Evolutionary conservation across 192 early-diverging fungal species (phyloP).

Genomic region (Mortierella claussenii): DNA sequence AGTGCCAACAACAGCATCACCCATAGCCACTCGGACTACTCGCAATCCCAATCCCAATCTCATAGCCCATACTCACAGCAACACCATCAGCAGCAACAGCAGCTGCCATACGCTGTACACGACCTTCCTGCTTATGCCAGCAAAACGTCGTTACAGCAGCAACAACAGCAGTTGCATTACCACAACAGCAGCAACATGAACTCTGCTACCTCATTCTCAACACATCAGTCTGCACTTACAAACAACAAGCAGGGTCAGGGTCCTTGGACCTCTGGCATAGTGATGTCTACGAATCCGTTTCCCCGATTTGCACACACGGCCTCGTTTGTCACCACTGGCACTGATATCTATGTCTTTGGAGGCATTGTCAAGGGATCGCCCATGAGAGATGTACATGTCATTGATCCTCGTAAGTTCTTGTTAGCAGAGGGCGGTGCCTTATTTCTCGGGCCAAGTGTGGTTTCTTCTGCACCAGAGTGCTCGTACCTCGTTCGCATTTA

Average conservation of each 20-base stretch:
- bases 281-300: conserved; percentile 54
- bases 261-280: conserved; percentile 20
- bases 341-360: conserved; percentile 55
- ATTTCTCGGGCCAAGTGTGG: too few species aligned
- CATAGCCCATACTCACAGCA: conserved; percentile 8
- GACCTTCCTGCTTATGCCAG: conserved; percentile 3
- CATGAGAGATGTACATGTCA: conserved; percentile 50
- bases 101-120: neutral
- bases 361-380: conserved; percentile 49
- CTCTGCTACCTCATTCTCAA: conserved; percentile 24
- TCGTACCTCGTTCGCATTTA: too few species aligned
- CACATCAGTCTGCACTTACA: conserved; percentile 37
- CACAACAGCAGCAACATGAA: neutral
- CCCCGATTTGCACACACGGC: conserved; percentile 50
- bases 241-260: neutral
- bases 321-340: conserved; percentile 25
- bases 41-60: conserved; percentile 3
- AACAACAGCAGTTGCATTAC: conserved; percentile 7
- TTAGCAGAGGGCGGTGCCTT: too few species aligned
- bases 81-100: conserved; percentile 19
- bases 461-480: too few species aligned
- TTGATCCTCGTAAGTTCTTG: conserved; percentile 57
- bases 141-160: conserved; percentile 18
- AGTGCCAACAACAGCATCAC: conserved; percentile 24
- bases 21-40: conserved; percentile 15